A percentile compares a stretch with the other conserved stretches of the same genome.
These are phyloP conservation scores for Cladosporium sp. DNA, from an alignment of 2,329 filamentous ascomycete species.

Conservation along the genomic window DNA sequence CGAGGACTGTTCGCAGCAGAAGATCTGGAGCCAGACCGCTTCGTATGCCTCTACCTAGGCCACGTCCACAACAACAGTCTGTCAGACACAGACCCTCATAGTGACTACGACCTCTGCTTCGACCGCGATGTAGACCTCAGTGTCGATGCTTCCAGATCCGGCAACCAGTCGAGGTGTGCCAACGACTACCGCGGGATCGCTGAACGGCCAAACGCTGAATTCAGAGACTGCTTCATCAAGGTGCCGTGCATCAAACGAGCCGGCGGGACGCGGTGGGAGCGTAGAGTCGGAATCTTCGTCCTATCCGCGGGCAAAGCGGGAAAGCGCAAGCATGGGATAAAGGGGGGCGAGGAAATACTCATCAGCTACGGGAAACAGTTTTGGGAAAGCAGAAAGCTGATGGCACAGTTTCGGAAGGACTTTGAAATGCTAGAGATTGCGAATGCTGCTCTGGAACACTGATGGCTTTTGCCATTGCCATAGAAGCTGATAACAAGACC, in stretches of 20 bases:
- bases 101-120: slow-evolving; percentile 49
- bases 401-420: slow-evolving; percentile 25
- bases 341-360: slow-evolving; percentile 46
- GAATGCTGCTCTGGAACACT: slow-evolving; percentile 20
- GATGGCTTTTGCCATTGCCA: too few species aligned
- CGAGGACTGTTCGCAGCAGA: slow-evolving; percentile 44
- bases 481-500: too few species aligned
- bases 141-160: slow-evolving; percentile 45
- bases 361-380: slow-evolving; percentile 48
- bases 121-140: slow-evolving; percentile 46
- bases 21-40: slow-evolving; percentile 40
- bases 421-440: slow-evolving; percentile 25
- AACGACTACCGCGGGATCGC: slow-evolving; percentile 51
- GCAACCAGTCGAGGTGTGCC: slow-evolving; percentile 50
- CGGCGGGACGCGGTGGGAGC: slow-evolving; percentile 38
- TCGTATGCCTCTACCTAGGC: slow-evolving; percentile 49
- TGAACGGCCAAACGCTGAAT: slow-evolving; percentile 35
- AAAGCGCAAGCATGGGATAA: slow-evolving; percentile 43
- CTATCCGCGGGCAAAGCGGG: slow-evolving; percentile 45
- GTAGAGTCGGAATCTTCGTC: slow-evolving; percentile 48
- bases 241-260: slow-evolving; percentile 33
- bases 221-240: slow-evolving; percentile 34
- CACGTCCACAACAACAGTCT: slow-evolving; percentile 42
- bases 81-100: slow-evolving; percentile 39
- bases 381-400: slow-evolving; percentile 30